phyloP scores from a whole-genome alignment of 176 grass and related monocot species.

The Phoenix roebelenii region DNA sequence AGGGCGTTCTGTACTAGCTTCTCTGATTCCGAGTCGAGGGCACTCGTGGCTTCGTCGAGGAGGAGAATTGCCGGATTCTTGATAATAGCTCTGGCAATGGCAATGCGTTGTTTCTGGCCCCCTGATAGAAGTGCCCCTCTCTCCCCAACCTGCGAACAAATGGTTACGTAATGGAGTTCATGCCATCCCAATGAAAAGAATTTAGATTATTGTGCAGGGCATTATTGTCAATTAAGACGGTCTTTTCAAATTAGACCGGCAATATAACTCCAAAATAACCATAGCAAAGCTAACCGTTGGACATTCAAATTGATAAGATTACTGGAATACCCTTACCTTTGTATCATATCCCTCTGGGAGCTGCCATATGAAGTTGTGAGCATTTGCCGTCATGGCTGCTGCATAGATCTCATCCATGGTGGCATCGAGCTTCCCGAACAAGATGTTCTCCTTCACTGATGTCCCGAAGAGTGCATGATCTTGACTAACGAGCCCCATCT shows the following conservation, averaged over 20 bases:
- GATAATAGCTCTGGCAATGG: conserved; percentile 84
- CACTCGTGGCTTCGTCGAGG: conserved; percentile 95
- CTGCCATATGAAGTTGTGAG: conserved; percentile 80
- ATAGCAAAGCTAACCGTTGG: too few species aligned
- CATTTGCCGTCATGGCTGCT: conserved; percentile 95
- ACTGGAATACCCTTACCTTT: conserved; percentile 35
- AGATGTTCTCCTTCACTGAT: conserved; percentile 86
- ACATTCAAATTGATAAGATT: background rate
- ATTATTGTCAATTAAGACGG: too few species aligned
- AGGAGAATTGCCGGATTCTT: conserved; percentile 93
- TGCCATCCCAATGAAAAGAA: too few species aligned
- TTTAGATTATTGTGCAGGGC: too few species aligned
- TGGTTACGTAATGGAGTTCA: too few species aligned
- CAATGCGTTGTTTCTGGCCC: conserved; percentile 91
- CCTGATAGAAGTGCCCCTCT: conserved; percentile 79
- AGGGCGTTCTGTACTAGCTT: conserved; percentile 89
- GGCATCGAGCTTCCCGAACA: conserved; percentile 79
- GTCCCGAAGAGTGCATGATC: conserved; percentile 92
- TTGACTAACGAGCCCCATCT: conserved; percentile 96
- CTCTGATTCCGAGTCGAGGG: conserved; percentile 93
- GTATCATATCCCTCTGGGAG: conserved; percentile 92
- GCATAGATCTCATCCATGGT: conserved; percentile 78
- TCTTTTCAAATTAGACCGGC: too few species aligned
- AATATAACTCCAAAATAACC: too few species aligned
- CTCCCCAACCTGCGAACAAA: conserved; percentile 71